Conservation (phyloP, 177 flowering plant species). For the Tripterygium wilfordii region DNA sequence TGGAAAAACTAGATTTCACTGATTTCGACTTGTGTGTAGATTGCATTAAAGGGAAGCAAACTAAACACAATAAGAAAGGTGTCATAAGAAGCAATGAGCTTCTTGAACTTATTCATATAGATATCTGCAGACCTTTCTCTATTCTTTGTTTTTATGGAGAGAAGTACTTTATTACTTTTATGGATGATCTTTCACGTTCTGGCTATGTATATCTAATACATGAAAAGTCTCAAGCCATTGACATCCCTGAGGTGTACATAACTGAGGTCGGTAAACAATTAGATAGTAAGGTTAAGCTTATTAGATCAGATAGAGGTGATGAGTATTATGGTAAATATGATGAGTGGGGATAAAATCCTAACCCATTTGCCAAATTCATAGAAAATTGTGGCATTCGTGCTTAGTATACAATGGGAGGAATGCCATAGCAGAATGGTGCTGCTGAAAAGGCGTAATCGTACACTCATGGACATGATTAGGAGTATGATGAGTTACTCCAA, state of each 20-base stretch:
- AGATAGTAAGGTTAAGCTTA: not conserved
- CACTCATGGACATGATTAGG: not conserved
- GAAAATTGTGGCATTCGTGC: not conserved
- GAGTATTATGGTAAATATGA: too few relatives aligned
- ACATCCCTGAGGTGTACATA: not conserved
- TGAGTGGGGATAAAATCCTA: not conserved
- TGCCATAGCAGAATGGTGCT: conserved; percentile 1
- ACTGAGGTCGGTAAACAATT: not conserved
- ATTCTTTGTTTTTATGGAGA: not conserved
- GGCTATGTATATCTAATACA: not conserved
- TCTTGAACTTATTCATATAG: too few relatives aligned
- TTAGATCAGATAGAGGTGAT: not conserved
- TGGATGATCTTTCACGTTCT: not conserved
- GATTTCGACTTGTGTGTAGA: not conserved
- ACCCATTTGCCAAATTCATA: not conserved
- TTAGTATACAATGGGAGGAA: not conserved
- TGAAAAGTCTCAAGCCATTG: not conserved
- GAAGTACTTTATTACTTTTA: not conserved
- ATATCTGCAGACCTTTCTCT: not conserved
- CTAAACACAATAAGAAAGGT: not conserved
- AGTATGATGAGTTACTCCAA: not conserved
- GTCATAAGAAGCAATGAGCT: not conserved
- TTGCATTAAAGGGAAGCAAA: not conserved
- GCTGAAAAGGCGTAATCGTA: not conserved
- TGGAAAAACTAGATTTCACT: not conserved